Percentiles rank a stretch among this genome's conserved stretches.
These are phyloP conservation scores for Pichia nanzhaoensis DNA, from an alignment of 805 yeast genomes.

Conservation along the genomic window DNA sequence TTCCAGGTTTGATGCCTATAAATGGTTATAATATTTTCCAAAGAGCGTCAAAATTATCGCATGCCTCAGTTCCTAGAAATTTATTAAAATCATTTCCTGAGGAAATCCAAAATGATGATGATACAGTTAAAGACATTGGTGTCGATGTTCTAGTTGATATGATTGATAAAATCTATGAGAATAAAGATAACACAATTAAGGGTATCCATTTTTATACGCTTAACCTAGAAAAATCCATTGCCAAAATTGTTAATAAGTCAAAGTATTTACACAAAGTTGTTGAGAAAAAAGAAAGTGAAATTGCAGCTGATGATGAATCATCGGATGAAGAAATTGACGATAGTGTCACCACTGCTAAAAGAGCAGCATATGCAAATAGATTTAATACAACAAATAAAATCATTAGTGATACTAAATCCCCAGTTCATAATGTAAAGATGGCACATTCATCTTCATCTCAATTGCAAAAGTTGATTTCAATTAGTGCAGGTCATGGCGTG, in stretches of 20 bases:
- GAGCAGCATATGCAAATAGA: slow-evolving; percentile 31
- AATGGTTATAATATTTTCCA: slow-evolving; percentile 76
- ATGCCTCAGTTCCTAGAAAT: slow-evolving; percentile 67
- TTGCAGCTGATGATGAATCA: slow-evolving; percentile 33
- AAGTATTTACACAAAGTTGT: slow-evolving; percentile 44
- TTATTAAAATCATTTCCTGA: slow-evolving; percentile 51
- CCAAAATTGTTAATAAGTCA: slow-evolving; percentile 68
- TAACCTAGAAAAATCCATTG: slow-evolving; percentile 87
- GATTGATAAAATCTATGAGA: slow-evolving; percentile 46
- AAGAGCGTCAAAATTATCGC: slow-evolving; percentile 83
- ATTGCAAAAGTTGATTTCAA: slow-evolving; percentile 60
- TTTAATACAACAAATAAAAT: slow-evolving; percentile 27
- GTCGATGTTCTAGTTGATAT: slow-evolving; percentile 65
- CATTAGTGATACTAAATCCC: slow-evolving; percentile 22
- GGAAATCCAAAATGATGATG: slow-evolving; percentile 61
- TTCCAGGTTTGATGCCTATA: slow-evolving; percentile 91
- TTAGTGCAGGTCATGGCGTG: slow-evolving; percentile 77
- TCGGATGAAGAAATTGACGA: slow-evolving; percentile 30
- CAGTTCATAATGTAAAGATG: slow-evolving; percentile 12
- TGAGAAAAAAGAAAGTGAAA: slow-evolving; percentile 31
- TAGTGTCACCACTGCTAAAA: slow-evolving; percentile 28
- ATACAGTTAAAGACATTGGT: slow-evolving; percentile 74
- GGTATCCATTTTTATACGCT: slow-evolving; percentile 92
- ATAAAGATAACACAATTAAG: slow-evolving; percentile 51
- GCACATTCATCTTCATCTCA: slow-evolving; percentile 26